Evolutionary conservation across 805 yeast species (phyloP), one percentile per base, ranked within the genome.

Genomic region (Grigorovia jiainica): DNA sequence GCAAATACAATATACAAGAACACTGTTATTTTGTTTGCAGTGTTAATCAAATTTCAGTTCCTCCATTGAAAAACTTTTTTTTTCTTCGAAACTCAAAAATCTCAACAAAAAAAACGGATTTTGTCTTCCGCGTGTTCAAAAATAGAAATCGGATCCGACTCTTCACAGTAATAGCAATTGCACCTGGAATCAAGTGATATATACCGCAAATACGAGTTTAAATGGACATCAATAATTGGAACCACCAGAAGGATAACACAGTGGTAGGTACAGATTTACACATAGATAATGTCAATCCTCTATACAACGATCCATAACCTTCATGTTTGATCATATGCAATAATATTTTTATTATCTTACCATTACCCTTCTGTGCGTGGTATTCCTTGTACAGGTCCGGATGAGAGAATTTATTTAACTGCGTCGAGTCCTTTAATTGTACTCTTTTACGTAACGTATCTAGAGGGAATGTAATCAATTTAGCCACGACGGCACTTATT

Each of bases 391-490:
- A 34, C 9, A 21, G 18, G 2, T 13, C 5, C 8, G 21, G 7
- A 20, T 34, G 21, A 27, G 23, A 36, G 17, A 25, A 36, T 20
- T 42, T 20, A n/a, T 39, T n/a, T 2, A 35, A 7, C 34, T 38
- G 36, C 10, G 18, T 34, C 2, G 41, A 30, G n/a, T 21, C 32
- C 6, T 27, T 23, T 4, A 78, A 76, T 58, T 90, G 97, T 35
- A 82, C 61, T 31, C 95, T 66, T 53, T 87, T 78, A 18, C 96
- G 68, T 2, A 89, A 57, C 0, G 95, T 76, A 58, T 92, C 98
- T 35, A 92, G 58, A 0, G 98, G 98, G 60, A 86, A 92, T 0
- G 86, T 79, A 0, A 77, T 48, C 0, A 78, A 73, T 58, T 92
- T 92, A 10, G 95, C 74, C 3, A 76, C 49, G 0, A 77, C 67